Conservation (phyloP, 2,329 filamentous ascomycete species). For the Pseudocercospora ulei region DNA sequence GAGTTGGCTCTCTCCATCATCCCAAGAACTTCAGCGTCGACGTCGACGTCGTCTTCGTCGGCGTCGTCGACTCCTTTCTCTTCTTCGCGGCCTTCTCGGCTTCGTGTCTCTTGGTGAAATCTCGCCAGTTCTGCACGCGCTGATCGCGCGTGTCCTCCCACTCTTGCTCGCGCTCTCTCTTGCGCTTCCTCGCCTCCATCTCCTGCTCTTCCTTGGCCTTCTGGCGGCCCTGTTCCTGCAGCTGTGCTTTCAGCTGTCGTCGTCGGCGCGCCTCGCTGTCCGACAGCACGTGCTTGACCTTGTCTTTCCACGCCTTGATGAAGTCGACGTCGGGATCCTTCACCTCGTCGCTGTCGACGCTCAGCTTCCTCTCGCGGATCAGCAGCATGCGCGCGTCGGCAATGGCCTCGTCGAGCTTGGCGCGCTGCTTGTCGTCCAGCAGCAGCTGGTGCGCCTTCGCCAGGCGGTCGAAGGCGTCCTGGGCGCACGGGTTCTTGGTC, state of each 20-base stretch:
- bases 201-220: constrained; percentile 80
- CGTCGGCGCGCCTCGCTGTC: constrained; percentile 81
- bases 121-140: constrained; percentile 86
- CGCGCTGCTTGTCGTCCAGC: constrained; percentile 87
- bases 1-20: no score
- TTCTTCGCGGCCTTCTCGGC: constrained; percentile 41
- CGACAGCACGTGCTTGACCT: constrained; percentile 78
- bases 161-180: constrained; percentile 80
- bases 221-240: constrained; percentile 92
- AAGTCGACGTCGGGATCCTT: constrained; percentile 65
- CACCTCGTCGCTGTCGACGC: constrained; percentile 74
- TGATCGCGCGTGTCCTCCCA: constrained; percentile 91
- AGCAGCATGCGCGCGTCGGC: constrained; percentile 90
- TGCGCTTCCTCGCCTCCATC: constrained; percentile 51
- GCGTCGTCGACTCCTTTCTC: constrained; percentile 46
- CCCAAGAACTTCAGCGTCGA: constrained; percentile 5
- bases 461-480: constrained; percentile 90
- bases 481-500: constrained; percentile 78
- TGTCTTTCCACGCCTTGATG: constrained; percentile 75
- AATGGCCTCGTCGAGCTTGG: constrained; percentile 82
- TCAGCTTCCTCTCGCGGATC: constrained; percentile 91
- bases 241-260: constrained; percentile 80
- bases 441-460: constrained; percentile 89
- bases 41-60: constrained; percentile 35
- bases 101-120: constrained; percentile 61